A percentile compares a stretch with the other conserved stretches of the same genome.
Evolutionary conservation across 1,139 yeast genomes (phyloP).

Genomic region (Blastobotrys niveus): DNA sequence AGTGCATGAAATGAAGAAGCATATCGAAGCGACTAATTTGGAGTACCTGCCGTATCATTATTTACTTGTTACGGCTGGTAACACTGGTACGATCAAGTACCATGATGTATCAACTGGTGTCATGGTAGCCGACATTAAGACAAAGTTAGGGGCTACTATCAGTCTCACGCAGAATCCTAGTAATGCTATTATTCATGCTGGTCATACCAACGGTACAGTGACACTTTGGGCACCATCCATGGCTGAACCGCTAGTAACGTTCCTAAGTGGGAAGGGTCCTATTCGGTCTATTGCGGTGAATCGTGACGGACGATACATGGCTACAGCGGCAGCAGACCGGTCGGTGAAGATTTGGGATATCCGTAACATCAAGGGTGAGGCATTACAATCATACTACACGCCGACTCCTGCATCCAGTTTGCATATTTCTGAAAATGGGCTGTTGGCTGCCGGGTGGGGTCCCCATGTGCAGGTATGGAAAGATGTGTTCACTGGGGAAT

Average conservation of each 20-base stretch:
- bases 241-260: conserved; percentile 77
- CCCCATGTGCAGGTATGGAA: conserved; percentile 74
- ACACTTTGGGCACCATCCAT: conserved; percentile 91
- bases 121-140: conserved; percentile 73
- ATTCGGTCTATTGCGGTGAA: conserved; percentile 80
- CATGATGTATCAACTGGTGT: conserved; percentile 95
- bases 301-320: conserved; percentile 93
- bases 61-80: conserved; percentile 79
- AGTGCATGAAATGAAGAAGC: conserved; percentile 85
- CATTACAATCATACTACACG: conserved; percentile 49
- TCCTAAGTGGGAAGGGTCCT: conserved; percentile 81
- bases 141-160: conserved; percentile 85
- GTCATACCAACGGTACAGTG: conserved; percentile 90
- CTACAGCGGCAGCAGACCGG: conserved; percentile 83
- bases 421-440: conserved; percentile 81
- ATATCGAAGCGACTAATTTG: conserved; percentile 73
- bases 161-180: conserved; percentile 88
- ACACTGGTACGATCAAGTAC: conserved; percentile 80
- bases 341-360: conserved; percentile 90
- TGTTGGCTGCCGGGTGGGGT: conserved; percentile 88
- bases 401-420: conserved; percentile 85
- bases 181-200: conserved; percentile 92
- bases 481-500: conserved; percentile 34
- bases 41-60: conserved; percentile 93
- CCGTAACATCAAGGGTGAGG: conserved; percentile 71